Percentiles rank a stretch among this genome's conserved stretches.
Evolutionary conservation across 2,329 filamentous ascomycete species (phyloP).

Genomic region (Aspergillus sp.): DNA sequence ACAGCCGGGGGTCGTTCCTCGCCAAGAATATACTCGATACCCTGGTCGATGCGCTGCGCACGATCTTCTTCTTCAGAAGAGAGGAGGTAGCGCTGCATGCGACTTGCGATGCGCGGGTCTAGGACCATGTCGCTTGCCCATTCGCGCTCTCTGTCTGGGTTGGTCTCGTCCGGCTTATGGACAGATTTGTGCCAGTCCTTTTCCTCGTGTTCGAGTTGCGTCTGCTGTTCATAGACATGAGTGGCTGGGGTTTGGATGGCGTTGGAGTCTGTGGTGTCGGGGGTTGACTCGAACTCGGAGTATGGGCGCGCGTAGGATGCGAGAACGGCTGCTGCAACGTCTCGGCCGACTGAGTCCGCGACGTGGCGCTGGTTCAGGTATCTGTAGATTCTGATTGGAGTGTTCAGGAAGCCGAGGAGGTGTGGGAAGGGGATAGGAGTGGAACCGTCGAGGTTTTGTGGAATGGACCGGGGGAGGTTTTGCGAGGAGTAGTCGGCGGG

Average conservation of each 20-base stretch:
- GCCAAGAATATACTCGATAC: constrained; percentile 69
- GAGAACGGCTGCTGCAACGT: constrained; percentile 83
- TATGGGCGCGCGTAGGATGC: constrained; percentile 45
- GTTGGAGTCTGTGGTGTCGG: constrained; percentile 15
- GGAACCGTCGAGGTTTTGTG: constrained; percentile 70
- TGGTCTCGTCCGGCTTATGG: constrained; percentile 54
- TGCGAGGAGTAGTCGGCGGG: constrained; percentile 70
- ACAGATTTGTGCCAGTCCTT: constrained; percentile 80
- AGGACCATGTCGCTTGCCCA: constrained; percentile 75
- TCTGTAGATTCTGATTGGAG: constrained; percentile 78
- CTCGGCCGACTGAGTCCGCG: constrained; percentile 83
- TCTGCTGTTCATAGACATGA: constrained; percentile 61
- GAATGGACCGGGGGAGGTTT: constrained; percentile 63
- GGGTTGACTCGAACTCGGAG: constrained; percentile 28
- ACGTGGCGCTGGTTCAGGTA: constrained; percentile 79
- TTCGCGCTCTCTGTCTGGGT: constrained; percentile 63
- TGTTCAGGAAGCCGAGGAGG: constrained; percentile 88
- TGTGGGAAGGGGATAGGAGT: constrained; percentile 78
- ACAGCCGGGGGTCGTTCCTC: constrained; percentile 48
- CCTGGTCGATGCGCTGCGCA: constrained; percentile 61
- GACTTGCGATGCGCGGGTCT: constrained; percentile 70
- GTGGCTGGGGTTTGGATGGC: constrained; percentile 16
- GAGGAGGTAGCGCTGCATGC: constrained; percentile 80
- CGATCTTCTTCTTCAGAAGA: constrained; percentile 67
- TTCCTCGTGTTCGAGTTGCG: constrained; percentile 69